Evolutionary conservation across 768 basidiomycete species (phyloP).

Genomic region (Suillus weaverae): DNA sequence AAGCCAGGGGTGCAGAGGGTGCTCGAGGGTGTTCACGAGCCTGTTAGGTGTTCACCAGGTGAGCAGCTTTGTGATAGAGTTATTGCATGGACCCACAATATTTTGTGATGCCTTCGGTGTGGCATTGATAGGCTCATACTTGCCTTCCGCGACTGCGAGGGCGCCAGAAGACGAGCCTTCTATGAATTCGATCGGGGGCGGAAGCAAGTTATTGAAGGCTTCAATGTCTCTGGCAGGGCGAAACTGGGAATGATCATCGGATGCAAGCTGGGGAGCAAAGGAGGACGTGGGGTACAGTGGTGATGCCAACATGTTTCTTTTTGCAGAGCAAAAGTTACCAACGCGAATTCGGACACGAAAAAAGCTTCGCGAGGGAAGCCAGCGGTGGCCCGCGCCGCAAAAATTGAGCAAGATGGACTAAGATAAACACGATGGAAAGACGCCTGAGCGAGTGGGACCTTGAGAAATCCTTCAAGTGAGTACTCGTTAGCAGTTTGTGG

Average conservation of each 20-base stretch:
- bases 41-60: conserved; percentile 6
- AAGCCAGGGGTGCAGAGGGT: conserved; percentile 25
- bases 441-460: conserved; percentile 4
- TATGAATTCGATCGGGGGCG: conserved; percentile 79
- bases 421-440: conserved; percentile 17
- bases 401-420: conserved; percentile 16
- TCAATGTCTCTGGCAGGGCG: conserved; percentile 71
- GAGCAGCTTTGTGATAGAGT: conserved; percentile 5
- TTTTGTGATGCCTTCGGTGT: conserved; percentile 51
- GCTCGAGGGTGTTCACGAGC: conserved; percentile 24
- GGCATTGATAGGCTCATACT: conserved; percentile 80
- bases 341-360: conserved; percentile 6
- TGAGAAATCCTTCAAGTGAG: conserved; percentile 1
- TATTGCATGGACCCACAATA: conserved; percentile 41
- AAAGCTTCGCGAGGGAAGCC: conserved; percentile 11
- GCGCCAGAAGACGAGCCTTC: conserved; percentile 82
- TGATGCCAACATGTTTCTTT: conserved; percentile 61
- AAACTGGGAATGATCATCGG: conserved; percentile 56
- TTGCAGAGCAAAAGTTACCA: conserved; percentile 9
- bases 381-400: conserved; percentile 7
- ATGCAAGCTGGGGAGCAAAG: conserved; percentile 49
- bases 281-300: conserved; percentile 56
- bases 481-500: conserved; percentile 1
- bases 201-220: conserved; percentile 74
- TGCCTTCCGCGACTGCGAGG: conserved; percentile 68